Conservation (phyloP, 495 filamentous ascomycete species). For the Neurospora cerealis region DNA sequence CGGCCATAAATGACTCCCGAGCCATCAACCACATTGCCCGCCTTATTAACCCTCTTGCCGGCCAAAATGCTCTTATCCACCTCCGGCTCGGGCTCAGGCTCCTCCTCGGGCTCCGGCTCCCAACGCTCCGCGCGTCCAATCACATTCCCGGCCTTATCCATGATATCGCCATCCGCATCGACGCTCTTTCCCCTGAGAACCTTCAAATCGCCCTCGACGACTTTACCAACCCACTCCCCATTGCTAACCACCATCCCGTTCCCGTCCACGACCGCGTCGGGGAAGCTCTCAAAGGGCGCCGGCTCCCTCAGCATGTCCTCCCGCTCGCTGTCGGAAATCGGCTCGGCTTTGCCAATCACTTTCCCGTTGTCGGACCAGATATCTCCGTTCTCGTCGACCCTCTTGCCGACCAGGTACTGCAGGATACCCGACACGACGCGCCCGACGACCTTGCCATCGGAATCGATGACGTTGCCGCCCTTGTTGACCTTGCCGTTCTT, state of each 20-base stretch:
- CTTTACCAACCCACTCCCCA: constrained; percentile 58
- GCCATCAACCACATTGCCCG: constrained; percentile 70
- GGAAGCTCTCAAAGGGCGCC: constrained; percentile 65
- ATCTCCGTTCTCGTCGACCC: constrained; percentile 59
- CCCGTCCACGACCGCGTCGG: constrained; percentile 56
- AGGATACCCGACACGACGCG: constrained; percentile 58
- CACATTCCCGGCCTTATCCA: constrained; percentile 69
- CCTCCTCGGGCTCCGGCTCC: constrained; percentile 53
- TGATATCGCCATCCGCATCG: constrained; percentile 75
- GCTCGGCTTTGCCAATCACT: constrained; percentile 62
- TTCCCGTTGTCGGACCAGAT: constrained; percentile 68
- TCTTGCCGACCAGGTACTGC: constrained; percentile 57
- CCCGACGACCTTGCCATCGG: constrained; percentile 60
- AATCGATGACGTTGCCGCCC: constrained; percentile 62
- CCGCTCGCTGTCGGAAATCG: constrained; percentile 61
- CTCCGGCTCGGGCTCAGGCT: constrained; percentile 37
- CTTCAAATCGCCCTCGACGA: constrained; percentile 69
- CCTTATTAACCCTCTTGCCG: constrained; percentile 79
- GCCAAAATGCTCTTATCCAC: constrained; percentile 60
- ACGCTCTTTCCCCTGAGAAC: constrained; percentile 65
- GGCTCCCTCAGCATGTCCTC: constrained; percentile 51
- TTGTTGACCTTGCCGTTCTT: constrained; percentile 68
- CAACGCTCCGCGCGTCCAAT: constrained; percentile 73
- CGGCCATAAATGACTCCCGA: constrained; percentile 66
- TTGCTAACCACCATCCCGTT: constrained; percentile 63